A percentile compares a stretch with the other conserved stretches of the same genome.
These are phyloP conservation scores for Circinella minor DNA, from an alignment of 371 early-diverging fungal species.

Conservation along the genomic window DNA sequence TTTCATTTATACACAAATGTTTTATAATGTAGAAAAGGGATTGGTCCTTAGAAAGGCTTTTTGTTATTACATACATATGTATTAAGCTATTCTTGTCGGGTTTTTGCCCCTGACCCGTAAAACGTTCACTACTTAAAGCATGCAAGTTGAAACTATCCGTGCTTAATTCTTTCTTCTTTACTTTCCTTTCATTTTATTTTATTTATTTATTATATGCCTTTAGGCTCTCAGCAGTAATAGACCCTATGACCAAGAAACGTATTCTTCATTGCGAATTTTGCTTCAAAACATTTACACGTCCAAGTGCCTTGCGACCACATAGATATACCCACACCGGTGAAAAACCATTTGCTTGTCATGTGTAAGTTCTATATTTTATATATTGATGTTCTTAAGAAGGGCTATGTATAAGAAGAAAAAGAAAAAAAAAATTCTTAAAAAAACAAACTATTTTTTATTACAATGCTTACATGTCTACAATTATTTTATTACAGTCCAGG, in stretches of 20 bases:
- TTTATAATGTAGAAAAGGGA: not conserved
- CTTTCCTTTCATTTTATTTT: conserved; percentile 2
- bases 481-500: not conserved
- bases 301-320: conserved; percentile 23
- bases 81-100: not conserved
- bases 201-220: conserved; percentile 1
- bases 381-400: not conserved
- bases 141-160: not conserved
- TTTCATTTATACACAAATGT: too few species aligned
- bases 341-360: conserved; percentile 21
- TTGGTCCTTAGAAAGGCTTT: not conserved
- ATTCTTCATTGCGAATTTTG: conserved; percentile 19
- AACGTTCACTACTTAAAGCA: conserved; percentile 1
- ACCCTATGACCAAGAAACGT: conserved; percentile 9
- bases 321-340: conserved; percentile 25
- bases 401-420: not conserved
- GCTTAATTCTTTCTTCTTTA: conserved; percentile 7
- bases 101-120: conserved; percentile 7
- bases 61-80: not conserved
- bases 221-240: not conserved
- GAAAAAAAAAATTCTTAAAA: too few species aligned
- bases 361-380: conserved; percentile 12
- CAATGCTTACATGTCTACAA: not conserved
- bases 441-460: too few species aligned
- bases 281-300: conserved; percentile 18